phyloP scores from a whole-genome alignment of 176 grass and related monocot genomes.

The Phragmites australis region DNA sequence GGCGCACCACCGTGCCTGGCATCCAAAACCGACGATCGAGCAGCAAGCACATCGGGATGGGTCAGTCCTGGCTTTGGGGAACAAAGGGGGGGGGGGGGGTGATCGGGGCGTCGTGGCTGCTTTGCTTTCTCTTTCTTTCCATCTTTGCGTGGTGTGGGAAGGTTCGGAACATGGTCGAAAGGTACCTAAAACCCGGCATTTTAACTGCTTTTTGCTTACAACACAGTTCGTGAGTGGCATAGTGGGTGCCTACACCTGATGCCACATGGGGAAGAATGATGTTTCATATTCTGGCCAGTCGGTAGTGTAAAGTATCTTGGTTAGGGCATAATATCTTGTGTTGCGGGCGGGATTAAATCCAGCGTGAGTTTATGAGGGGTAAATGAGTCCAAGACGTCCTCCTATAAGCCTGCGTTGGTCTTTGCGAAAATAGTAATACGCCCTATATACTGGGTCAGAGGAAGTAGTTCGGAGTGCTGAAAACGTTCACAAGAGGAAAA shows the following conservation, averaged over 20 bases:
- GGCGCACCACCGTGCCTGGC: conserved; percentile 40
- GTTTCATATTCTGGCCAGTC: neutral
- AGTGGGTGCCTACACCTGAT: neutral
- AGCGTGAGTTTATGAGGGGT: too few species aligned
- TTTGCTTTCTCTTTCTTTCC: neutral
- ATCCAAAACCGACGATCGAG: neutral
- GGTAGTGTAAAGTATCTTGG: neutral
- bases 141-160: conserved; percentile 49
- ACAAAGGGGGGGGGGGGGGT: conserved; percentile 23
- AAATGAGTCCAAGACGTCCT: too few species aligned
- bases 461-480: too few species aligned
- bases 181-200: neutral
- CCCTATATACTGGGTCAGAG: too few species aligned
- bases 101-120: conserved; percentile 21
- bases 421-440: too few species aligned
- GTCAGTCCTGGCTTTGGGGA: conserved; percentile 37
- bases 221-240: neutral
- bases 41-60: conserved; percentile 10
- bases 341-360: too few species aligned
- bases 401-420: too few species aligned
- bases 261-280: neutral
- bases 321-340: neutral
- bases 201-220: neutral
- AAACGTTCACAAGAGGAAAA: too few species aligned
- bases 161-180: conserved; percentile 44